Percentiles rank a stretch among this genome's conserved stretches.
Conservation (phyloP, 169 alveolate genomes). For the Eimeria acervulina region DNA sequence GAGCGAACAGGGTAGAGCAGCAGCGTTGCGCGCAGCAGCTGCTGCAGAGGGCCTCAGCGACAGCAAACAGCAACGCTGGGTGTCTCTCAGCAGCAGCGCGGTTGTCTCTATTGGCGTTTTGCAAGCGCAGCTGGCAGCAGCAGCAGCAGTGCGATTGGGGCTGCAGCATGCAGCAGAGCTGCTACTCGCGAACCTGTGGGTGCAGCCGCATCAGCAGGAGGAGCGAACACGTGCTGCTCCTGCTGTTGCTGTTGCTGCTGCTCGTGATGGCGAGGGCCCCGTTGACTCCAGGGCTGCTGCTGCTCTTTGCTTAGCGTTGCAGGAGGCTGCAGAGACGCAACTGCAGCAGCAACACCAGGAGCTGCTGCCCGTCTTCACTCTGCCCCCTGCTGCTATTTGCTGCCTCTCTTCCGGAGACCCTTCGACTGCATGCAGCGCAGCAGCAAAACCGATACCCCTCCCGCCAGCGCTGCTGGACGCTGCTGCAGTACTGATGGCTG, state of each 20-base stretch:
- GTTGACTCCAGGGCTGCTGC: not conserved
- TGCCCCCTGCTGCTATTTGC: slow-evolving; percentile 1
- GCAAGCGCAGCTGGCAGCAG: slow-evolving; percentile 68
- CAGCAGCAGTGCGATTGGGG: slow-evolving; percentile 41
- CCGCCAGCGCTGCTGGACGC: slow-evolving; percentile 72
- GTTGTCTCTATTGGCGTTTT: slow-evolving; percentile 34
- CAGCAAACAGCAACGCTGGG: slow-evolving; percentile 65
- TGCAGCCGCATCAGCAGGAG: not conserved
- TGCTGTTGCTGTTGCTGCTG: not conserved
- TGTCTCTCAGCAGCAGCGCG: slow-evolving; percentile 50
- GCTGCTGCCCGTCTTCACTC: slow-evolving; percentile 3
- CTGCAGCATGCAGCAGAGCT: slow-evolving; percentile 40
- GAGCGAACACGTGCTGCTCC: not conserved
- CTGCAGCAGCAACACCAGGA: slow-evolving; percentile 55
- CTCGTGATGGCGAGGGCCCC: not conserved
- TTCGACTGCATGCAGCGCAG: not conserved
- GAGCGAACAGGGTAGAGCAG: not conserved
- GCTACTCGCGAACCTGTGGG: slow-evolving; percentile 20
- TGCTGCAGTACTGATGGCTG: slow-evolving; percentile 36
- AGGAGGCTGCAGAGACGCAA: slow-evolving; percentile 37
- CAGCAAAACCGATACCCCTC: not conserved
- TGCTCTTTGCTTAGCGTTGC: not conserved
- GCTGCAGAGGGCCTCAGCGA: slow-evolving; percentile 54
- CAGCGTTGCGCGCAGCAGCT: slow-evolving; percentile 60
- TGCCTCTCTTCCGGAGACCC: not conserved